Base-by-base conservation (phyloP, 148 eudicot genomes). In the Salicornia ramosissima region DNA sequence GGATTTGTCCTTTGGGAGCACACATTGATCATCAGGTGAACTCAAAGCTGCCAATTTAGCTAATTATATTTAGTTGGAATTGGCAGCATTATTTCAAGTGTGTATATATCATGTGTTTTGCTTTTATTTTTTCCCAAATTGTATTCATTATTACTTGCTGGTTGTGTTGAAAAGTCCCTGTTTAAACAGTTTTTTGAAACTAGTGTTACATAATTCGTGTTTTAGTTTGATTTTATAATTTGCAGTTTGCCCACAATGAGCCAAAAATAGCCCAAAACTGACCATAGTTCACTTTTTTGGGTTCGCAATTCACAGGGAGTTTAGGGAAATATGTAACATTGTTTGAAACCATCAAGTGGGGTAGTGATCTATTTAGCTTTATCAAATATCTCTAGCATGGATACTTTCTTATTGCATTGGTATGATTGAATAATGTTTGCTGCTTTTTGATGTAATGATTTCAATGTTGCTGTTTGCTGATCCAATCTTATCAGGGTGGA, bases 1-100 rank as follows among this genome's bases (percentile, higher is more conserved):
- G 99, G 76, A 91, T 94, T 73, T 94, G 99, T 88, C 99, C 99
- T 45, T 68, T 94, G 39, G 99, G 99, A 73, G 99, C 99, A 67
- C 99, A 94, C 75, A 86, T 94, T 80, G 99, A 94, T 77, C 99
- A 94, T 83, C 99, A 94, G 96, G 99, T 89, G 28, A 55, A 69
- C 67, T 51, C 24, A 16, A 31, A 19, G 10, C 53, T 64, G 22
- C 52, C 54, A 36, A 10, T 45, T 52, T 67, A 31, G 5, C 7
- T 31, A 19, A 18, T n/a, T 1, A 8, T 50, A 50, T 50, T 5
- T 4, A 3, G 54, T 50, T 47, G 33, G 21, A 46, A 36, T 26
- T 71, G 12, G 25, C 31, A 30, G 42, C 18, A 43, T 24, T 29
- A 2, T 68, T 25, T 13, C 22, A 36, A 18, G 36, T n/a, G 5